Percentiles rank a stretch among this genome's conserved stretches.
These are phyloP conservation scores for Globisporangium orthogonon DNA, from an alignment of 352 stramenopile species.

Conservation along the genomic window DNA sequence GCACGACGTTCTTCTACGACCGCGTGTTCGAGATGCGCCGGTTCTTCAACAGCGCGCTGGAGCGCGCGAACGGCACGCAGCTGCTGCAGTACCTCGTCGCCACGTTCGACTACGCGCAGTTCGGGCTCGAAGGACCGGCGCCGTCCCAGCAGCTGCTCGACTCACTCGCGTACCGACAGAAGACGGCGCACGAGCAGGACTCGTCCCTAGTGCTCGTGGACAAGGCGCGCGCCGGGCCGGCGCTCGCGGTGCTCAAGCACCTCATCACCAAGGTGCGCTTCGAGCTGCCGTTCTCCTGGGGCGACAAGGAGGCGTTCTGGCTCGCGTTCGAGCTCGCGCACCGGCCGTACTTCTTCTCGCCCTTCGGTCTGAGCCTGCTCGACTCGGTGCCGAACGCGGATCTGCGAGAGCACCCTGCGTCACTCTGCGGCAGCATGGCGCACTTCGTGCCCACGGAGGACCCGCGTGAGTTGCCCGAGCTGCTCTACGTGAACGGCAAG, in stretches of 20 bases:
- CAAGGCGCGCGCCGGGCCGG: constrained; percentile 36
- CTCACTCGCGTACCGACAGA: constrained; percentile 32
- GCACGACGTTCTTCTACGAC: constrained; percentile 70
- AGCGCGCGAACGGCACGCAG: constrained; percentile 27
- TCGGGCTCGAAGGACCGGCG: constrained; percentile 22
- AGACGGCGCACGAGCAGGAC: constrained; percentile 61
- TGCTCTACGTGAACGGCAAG: constrained; percentile 34
- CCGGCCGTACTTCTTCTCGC: constrained; percentile 53
- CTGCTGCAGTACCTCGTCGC: constrained; percentile 1
- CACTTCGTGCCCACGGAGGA: constrained; percentile 44
- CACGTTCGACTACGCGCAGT: constrained; percentile 52
- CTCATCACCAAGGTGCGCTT: constrained; percentile 65
- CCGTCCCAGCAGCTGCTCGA: constrained; percentile 25
- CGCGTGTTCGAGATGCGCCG: constrained; percentile 46
- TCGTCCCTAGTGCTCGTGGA: constrained; percentile 69
- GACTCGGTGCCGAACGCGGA: constrained; percentile 42
- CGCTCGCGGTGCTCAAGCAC: constrained; percentile 59
- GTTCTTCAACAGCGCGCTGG: constrained; percentile 51
- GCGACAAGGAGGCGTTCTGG: constrained; percentile 76
- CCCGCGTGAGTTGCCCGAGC: constrained; percentile 22
- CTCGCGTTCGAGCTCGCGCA: constrained; percentile 57
- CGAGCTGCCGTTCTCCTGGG: constrained; percentile 54
- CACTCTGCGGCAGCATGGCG: constrained; percentile 58
- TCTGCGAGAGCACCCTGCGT: constrained; percentile 43
- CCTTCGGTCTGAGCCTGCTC: constrained; percentile 49